Evolutionary conservation across 2,329 filamentous ascomycete genomes (phyloP).

Genomic region (Raffaelea albimanens): DNA sequence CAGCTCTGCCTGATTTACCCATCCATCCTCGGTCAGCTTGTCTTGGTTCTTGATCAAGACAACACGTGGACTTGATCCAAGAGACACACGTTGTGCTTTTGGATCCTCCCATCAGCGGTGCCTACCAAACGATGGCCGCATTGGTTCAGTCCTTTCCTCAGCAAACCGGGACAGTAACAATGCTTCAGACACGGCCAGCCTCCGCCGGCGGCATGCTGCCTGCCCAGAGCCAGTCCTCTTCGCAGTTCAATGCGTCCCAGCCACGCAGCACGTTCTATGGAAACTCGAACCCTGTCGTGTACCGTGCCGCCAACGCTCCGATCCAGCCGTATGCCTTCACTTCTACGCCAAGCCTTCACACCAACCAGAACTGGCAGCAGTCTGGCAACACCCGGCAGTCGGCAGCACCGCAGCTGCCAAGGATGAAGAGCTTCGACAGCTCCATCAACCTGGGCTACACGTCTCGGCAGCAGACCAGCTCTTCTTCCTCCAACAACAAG

Average conservation of each 20-base stretch:
- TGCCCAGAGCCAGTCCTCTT: conserved; percentile 37
- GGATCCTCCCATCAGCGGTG: no score
- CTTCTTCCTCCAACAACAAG: conserved; percentile 29
- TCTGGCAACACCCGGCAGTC: conserved; percentile 34
- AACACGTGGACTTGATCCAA: no score
- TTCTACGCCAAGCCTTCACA: conserved; percentile 56
- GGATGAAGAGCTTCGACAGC: conserved; percentile 27
- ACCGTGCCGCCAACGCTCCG: conserved; percentile 46
- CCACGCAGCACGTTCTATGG: conserved; percentile 42
- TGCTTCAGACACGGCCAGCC: conserved; percentile 64
- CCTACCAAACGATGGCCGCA: conserved; percentile 60
- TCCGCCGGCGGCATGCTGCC: conserved; percentile 54
- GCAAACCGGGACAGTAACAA: conserved; percentile 62
- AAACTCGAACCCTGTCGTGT: conserved; percentile 39
- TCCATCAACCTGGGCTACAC: conserved; percentile 1
- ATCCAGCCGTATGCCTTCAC: conserved; percentile 73
- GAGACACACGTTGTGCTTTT: not conserved
- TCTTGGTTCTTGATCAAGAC: no score
- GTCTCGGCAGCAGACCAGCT: conserved; percentile 24
- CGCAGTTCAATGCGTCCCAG: conserved; percentile 38
- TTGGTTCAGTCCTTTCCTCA: conserved; percentile 74
- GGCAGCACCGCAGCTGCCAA: conserved; percentile 32
- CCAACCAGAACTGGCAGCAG: conserved; percentile 17
- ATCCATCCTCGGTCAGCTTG: no score
- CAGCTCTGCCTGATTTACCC: no score